Base-by-base conservation (phyloP, 495 filamentous ascomycete genomes). In the Xylaria venustula region DNA sequence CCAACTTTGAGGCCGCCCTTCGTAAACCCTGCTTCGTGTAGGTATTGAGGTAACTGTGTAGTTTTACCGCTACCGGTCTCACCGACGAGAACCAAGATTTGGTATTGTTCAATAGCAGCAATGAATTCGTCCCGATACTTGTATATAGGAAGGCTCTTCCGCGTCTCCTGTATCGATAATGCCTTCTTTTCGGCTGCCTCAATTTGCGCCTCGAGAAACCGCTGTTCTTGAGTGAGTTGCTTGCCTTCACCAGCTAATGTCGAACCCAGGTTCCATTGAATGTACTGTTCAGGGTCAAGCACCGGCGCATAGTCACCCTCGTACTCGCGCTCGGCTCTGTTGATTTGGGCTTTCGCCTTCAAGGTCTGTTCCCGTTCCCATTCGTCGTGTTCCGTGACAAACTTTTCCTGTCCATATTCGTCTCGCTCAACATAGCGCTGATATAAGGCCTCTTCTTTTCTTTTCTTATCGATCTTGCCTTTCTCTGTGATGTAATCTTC, bases 401-500 rank as follows among this genome's bases (percentile, higher is more conserved):
- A 96, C 64, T 88, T 86, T 72, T 98, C 94, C 66, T 93, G 87
- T 25, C 93, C 93, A 47, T 87, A 84, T 64, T 96, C 90, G 51
- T 96, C 92, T 47, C 85, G 85, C 58, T 97, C 93, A 14, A 97
- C 89, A 67, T 97, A 92, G 20, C 93, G 88, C 67, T 90, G 90
- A 76, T 95, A 94, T 32, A 97, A 83, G 9, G 90, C 92, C 25
- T 93, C 88, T 66, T 96, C 88, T 71, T 97, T 96, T 76, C 89
- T 88, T 73, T 90, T 93, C 71, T 85, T 85, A 70, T 96, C 90
- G 54, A 96, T 90, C 69, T 95, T 93, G 25, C 90, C 91, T 74
- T 92, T 90, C 73, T 95, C 93, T 1, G 90, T 94, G 59, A 93
- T 95, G 65, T 96, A 96, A 68, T 97, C 92, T 56, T 96, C 92